phyloP scores from a whole-genome alignment of 495 filamentous ascomycete species.

The Extremus antarcticus region DNA sequence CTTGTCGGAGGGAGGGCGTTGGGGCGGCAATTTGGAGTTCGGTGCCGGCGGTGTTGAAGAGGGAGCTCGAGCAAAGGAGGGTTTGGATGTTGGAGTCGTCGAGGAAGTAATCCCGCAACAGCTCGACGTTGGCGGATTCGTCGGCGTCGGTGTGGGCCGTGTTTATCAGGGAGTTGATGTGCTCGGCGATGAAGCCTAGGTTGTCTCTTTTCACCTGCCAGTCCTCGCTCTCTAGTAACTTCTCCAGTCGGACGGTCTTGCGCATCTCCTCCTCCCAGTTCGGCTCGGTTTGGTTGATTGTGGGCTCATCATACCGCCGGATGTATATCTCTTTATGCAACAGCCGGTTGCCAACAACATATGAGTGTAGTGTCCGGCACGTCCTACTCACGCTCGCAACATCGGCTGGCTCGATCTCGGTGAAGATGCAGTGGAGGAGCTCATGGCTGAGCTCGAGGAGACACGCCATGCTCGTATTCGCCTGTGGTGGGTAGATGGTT shows the following conservation, averaged over 20 bases:
- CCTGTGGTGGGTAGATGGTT: not conserved
- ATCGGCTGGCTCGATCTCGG: constrained; percentile 42
- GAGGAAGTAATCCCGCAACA: constrained; percentile 27
- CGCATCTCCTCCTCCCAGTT: constrained; percentile 43
- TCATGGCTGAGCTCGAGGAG: constrained; percentile 37
- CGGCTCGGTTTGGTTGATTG: constrained; percentile 18
- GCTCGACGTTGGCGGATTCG: constrained; percentile 24
- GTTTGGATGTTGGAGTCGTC: constrained; percentile 31
- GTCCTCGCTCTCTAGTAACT: constrained; percentile 30
- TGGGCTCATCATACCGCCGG: constrained; percentile 33
- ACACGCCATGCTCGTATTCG: constrained; percentile 8
- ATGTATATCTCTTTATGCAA: constrained; percentile 45
- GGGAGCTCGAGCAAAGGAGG: constrained; percentile 42
- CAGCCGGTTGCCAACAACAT: constrained; percentile 39
- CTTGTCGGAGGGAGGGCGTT: constrained; percentile 35
- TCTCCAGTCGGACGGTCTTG: constrained; percentile 37
- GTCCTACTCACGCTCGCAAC: constrained; percentile 36
- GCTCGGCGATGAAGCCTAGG: constrained; percentile 7
- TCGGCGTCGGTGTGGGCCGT: constrained; percentile 13
- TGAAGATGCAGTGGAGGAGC: constrained; percentile 45
- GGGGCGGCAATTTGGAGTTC: constrained; percentile 15
- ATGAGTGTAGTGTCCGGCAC: constrained; percentile 38
- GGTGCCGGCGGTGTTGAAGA: constrained; percentile 38
- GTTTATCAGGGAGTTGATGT: constrained; percentile 24
- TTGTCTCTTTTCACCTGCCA: constrained; percentile 29